Evolutionary conservation across 345 rosid genomes (phyloP), one percentile per base, ranked within the genome.

Genomic region (Linum lewisii): DNA sequence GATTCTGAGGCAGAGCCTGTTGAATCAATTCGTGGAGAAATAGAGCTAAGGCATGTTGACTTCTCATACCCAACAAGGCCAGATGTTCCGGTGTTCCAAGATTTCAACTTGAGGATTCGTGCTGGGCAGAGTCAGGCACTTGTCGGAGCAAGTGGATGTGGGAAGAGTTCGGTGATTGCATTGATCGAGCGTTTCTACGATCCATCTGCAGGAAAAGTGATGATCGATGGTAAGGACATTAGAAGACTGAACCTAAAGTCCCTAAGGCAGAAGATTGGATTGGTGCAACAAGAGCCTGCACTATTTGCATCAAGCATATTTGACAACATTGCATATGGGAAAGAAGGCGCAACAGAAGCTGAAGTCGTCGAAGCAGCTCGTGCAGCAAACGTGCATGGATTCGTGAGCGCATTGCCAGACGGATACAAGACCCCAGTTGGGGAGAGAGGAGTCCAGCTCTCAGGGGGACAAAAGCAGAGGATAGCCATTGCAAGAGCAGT

Each of bases 111-210:
- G 29, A 84, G 95, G 73, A 89, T 93, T 77, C 80, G 97, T 55
- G 90, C 96, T 49, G 96, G 99, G 50, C 97, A 84, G 69, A 93
- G 97, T 77, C 99, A 89, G 73, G 99, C 99, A 38, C 85, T 93
- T 54, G 99, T 93, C 5, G 99, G 99, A 14, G 91, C 97, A 3
- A 89, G 97, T 59, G 99, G 99, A n/a, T 89, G 90, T 0, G 99
- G 99, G 11, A 93, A 93, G 71, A 93, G 99, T 71, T 93, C 99
- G 14, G 95, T 93, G 44, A 84, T 93, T 7, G 90, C 90, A 0
- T 75, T 93, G 78, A 93, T 93, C 4, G 97, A 93, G 72, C 77
- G 99, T 42, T 93, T 93, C 66, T 93, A 93, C 3, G 99, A 93
- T 67, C 97, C 99, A 0, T 64, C 59, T 0, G 84, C 74, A 6